Conservation (phyloP, 345 rosid species). For the Garcia nutans region DNA sequence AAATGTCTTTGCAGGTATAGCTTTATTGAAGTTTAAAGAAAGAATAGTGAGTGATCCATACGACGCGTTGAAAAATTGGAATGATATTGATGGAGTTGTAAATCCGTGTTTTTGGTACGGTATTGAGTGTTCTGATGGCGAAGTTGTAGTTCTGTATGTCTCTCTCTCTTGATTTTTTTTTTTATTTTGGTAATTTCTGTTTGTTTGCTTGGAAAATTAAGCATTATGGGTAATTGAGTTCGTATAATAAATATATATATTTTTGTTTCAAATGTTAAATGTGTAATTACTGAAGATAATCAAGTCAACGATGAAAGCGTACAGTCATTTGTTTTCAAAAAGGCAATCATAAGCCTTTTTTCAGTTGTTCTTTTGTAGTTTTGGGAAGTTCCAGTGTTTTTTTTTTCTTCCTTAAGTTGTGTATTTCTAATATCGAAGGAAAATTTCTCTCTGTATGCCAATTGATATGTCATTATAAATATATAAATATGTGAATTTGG, state of each 20-base stretch:
- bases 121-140: constrained; percentile 26
- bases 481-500: too few species aligned
- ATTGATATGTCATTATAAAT: neutral
- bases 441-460: neutral
- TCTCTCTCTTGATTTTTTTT: neutral
- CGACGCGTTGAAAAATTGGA: constrained; percentile 21
- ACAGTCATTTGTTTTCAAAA: neutral
- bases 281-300: neutral
- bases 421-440: neutral
- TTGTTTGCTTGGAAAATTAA: neutral
- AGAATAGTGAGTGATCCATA: constrained; percentile 21
- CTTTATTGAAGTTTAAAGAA: constrained; percentile 25
- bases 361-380: neutral
- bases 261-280: neutral
- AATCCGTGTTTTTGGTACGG: constrained; percentile 27
- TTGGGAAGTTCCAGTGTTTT: neutral
- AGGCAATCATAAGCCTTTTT: neutral
- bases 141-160: constrained; percentile 22
- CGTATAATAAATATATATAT: neutral
- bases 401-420: too few species aligned
- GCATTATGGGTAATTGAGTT: neutral
- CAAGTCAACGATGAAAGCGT: neutral
- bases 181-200: neutral
- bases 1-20: constrained; percentile 15
- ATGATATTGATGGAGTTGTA: constrained; percentile 7